Evolutionary conservation across 1,284 basidiomycete species (phyloP), one percentile per base, ranked within the genome.

Genomic region (Pseudozyma flocculosa): DNA sequence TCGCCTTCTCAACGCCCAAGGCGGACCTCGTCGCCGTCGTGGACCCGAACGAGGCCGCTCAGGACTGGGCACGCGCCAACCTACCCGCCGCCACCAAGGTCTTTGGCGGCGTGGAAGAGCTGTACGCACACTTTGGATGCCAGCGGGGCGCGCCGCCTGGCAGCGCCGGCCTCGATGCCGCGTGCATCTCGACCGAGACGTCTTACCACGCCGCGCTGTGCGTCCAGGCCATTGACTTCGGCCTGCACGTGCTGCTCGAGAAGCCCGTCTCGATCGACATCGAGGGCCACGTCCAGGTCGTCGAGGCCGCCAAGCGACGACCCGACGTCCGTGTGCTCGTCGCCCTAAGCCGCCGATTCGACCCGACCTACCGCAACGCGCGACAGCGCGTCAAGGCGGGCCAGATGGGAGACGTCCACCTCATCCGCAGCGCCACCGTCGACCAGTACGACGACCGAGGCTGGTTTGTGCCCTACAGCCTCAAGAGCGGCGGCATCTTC

Each of bases 191-290:
- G 2, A 63, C 55, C 10, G 54, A 48, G 30, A 76, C 74, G 11
- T 30, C 51, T 4, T 49, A 39, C 10, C 72, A 74, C 47, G 69
- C 60, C 2, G n/a, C 40, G n/a, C 49, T 73, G 1, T 57, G 59
- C n/a, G 23, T 66, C 18, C 22, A 47, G 23, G 68, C 72, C 14
- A 48, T 70, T 24, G 24, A 43, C 19, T 49, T 56, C 1, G 70
- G 70, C 21, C 49, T 62, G 64, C 73, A 78, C 46, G 68, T 76
- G 5, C 54, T 78, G 9, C 43, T 69, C 9, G 76, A 77, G 59
- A 78, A 78, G 48, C 76, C 76, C 19, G 73, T 78, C 42, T 60
- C 70, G 0, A 55, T 75, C n/a, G 71, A 75, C 43, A 34, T 72
- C 13, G 61, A 66, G 24, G 53, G 47, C 14, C 51, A 71, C 10